phyloP scores from a whole-genome alignment of 1,284 basidiomycete species.

The Ceratobasidium sp. region DNA sequence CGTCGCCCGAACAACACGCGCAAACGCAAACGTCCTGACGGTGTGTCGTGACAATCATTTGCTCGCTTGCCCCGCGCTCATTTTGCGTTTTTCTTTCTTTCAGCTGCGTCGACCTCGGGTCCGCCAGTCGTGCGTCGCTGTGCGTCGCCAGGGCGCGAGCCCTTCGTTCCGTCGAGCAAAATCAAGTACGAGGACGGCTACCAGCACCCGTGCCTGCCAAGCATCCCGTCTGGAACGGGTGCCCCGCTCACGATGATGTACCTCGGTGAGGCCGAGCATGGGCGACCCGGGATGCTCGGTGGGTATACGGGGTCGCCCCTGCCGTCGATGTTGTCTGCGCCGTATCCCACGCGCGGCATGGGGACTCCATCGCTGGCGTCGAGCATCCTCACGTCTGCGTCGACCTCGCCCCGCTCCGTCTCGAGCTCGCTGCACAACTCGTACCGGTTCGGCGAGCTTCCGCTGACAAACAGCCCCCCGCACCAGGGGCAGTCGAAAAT shows the following conservation, averaged over 20 bases:
- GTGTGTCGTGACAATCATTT: background rate
- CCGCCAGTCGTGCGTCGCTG: slow-evolving; percentile 14
- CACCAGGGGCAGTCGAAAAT: slow-evolving; percentile 8
- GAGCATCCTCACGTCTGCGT: slow-evolving; percentile 37
- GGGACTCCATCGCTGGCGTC: slow-evolving; percentile 33
- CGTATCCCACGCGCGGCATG: background rate
- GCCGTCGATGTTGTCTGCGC: slow-evolving; percentile 12
- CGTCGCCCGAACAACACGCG: slow-evolving; percentile 82
- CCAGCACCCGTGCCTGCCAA: slow-evolving; percentile 20
- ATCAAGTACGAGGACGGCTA: slow-evolving; percentile 38
- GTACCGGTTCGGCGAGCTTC: slow-evolving; percentile 8
- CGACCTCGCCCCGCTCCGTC: slow-evolving; percentile 23
- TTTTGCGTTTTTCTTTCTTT: slow-evolving; percentile 19
- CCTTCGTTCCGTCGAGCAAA: slow-evolving; percentile 37
- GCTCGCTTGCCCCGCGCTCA: slow-evolving; percentile 1
- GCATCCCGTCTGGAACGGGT: slow-evolving; percentile 2
- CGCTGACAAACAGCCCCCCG: slow-evolving; percentile 15
- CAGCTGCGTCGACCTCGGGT: slow-evolving; percentile 15
- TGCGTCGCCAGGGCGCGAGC: slow-evolving; percentile 10
- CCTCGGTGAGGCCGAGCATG: slow-evolving; percentile 21
- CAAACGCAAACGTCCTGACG: slow-evolving; percentile 51
- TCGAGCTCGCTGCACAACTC: slow-evolving; percentile 20
- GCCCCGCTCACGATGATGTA: slow-evolving; percentile 40
- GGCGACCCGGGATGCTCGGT: background rate
- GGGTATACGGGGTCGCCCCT: background rate